These are phyloP conservation scores for Zea mays DNA, from an alignment of 176 grass and related monocot species.

Conservation along the genomic window DNA sequence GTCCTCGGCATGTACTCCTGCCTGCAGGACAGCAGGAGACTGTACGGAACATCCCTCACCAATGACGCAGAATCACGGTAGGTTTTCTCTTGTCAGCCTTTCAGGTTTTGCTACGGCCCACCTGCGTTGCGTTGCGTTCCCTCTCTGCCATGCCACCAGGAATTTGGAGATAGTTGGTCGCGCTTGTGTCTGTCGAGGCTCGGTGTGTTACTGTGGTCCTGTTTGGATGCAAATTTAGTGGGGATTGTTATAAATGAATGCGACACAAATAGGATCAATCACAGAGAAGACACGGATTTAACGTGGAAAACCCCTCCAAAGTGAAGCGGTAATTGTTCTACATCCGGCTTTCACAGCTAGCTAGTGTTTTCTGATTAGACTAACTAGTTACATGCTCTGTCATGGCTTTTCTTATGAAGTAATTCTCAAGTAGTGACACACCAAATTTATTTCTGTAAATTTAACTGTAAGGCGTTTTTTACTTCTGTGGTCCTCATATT, in stretches of 20 bases:
- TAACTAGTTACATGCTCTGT: not conserved
- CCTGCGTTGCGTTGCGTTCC: not conserved
- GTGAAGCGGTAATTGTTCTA: not conserved
- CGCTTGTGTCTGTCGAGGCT: not conserved
- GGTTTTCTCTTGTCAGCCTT: constrained; percentile 36
- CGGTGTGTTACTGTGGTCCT: not conserved
- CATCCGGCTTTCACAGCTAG: not conserved
- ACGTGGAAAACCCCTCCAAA: no score
- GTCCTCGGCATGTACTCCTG: no score
- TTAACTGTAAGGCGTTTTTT: no score
- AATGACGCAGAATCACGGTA: constrained; percentile 20
- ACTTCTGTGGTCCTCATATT: constrained; percentile 17
- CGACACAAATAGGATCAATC: no score
- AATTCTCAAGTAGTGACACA: no score
- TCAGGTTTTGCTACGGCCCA: no score
- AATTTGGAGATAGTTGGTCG: not conserved
- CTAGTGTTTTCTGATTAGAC: not conserved
- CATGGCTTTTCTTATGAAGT: not conserved
- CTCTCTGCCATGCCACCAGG: constrained; percentile 5
- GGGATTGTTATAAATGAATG: no score
- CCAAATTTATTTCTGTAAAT: not conserved
- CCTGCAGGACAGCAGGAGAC: no score
- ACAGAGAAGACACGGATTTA: no score
- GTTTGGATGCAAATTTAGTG: not conserved
- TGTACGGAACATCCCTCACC: not conserved